Percentiles rank a stretch among this genome's conserved stretches.
Conservation (phyloP, 108 stramenopile species). For the Fragilaria radians region DNA sequence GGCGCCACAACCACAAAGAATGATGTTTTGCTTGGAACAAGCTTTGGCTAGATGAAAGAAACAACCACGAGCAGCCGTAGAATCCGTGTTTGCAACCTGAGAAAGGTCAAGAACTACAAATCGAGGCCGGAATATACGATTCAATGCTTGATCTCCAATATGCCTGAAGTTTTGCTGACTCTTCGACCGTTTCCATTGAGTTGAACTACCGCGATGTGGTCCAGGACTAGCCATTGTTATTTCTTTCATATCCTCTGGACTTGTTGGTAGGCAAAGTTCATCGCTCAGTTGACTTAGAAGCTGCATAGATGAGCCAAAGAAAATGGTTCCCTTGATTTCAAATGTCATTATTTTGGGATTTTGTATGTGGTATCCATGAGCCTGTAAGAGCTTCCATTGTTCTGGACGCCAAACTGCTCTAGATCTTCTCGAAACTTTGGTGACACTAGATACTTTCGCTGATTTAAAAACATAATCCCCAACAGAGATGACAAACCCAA, state of each 20-base stretch:
- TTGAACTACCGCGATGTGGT: neutral
- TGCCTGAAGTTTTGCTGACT: neutral
- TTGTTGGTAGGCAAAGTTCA: slow-evolving; percentile 37
- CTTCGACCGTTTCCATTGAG: slow-evolving; percentile 4
- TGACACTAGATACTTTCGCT: slow-evolving; percentile 45
- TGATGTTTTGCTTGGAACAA: slow-evolving; percentile 51
- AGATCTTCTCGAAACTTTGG: slow-evolving; percentile 55
- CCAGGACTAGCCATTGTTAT: neutral
- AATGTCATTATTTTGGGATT: slow-evolving; percentile 57
- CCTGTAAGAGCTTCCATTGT: slow-evolving; percentile 57
- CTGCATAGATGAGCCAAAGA: slow-evolving; percentile 73
- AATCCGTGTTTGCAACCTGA: slow-evolving; percentile 60
- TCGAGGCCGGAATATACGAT: slow-evolving; percentile 19
- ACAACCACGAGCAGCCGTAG: slow-evolving; percentile 69
- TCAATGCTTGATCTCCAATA: neutral
- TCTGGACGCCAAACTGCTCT: slow-evolving; percentile 63
- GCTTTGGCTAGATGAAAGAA: slow-evolving; percentile 73
- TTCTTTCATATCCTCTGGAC: slow-evolving; percentile 15
- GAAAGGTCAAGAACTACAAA: slow-evolving; percentile 72
- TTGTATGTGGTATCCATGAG: slow-evolving; percentile 45
- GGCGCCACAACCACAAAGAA: slow-evolving; percentile 62
- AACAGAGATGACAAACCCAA: slow-evolving; percentile 66
- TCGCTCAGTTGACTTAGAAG: slow-evolving; percentile 46
- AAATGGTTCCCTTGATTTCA: slow-evolving; percentile 67
- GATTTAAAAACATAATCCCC: slow-evolving; percentile 74